Percentiles rank a stretch among this genome's conserved stretches.
Evolutionary conservation across 352 stramenopile species (phyloP).

Genomic region (Globisporangium parvum): DNA sequence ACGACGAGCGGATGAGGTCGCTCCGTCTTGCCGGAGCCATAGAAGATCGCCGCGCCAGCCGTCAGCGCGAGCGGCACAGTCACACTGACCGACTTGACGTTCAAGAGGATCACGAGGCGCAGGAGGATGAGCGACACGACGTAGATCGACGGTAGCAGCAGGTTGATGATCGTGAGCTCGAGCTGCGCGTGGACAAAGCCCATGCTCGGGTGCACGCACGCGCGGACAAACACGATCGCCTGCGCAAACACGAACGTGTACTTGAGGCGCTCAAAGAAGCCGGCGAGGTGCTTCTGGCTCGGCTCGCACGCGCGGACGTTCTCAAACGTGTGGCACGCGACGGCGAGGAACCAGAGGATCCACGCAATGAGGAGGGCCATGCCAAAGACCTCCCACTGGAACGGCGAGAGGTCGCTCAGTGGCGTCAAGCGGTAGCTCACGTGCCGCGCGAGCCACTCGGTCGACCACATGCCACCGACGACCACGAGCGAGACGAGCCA

Average conservation of each 20-base stretch:
- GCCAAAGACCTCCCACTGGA: conserved; percentile 79
- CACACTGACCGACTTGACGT: conserved; percentile 33
- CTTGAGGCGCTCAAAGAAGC: conserved; percentile 77
- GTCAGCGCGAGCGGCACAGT: conserved; percentile 47
- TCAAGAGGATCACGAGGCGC: conserved; percentile 62
- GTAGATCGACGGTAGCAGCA: conserved; percentile 82
- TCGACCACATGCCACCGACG: conserved; percentile 51
- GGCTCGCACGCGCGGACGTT: conserved; percentile 50
- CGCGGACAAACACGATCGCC: conserved; percentile 71
- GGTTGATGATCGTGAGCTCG: conserved; percentile 86
- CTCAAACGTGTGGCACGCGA: conserved; percentile 54
- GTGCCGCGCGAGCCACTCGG: conserved; percentile 76
- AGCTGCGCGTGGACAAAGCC: conserved; percentile 84
- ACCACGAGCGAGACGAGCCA: conserved; percentile 61
- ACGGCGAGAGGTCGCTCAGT: conserved; percentile 51
- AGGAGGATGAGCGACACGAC: conserved; percentile 79
- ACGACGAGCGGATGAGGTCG: conserved; percentile 72
- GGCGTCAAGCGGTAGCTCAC: conserved; percentile 63
- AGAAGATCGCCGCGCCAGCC: conserved; percentile 44
- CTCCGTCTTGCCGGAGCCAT: conserved; percentile 71
- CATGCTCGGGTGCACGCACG: conserved; percentile 77
- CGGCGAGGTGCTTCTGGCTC: conserved; percentile 56
- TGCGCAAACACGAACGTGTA: conserved; percentile 77
- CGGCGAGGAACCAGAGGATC: conserved; percentile 79
- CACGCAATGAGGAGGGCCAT: conserved; percentile 70